Evolutionary conservation across 352 stramenopile species (phyloP), one percentile per base, ranked within the genome.

Genomic region (Phytophthora syringae): DNA sequence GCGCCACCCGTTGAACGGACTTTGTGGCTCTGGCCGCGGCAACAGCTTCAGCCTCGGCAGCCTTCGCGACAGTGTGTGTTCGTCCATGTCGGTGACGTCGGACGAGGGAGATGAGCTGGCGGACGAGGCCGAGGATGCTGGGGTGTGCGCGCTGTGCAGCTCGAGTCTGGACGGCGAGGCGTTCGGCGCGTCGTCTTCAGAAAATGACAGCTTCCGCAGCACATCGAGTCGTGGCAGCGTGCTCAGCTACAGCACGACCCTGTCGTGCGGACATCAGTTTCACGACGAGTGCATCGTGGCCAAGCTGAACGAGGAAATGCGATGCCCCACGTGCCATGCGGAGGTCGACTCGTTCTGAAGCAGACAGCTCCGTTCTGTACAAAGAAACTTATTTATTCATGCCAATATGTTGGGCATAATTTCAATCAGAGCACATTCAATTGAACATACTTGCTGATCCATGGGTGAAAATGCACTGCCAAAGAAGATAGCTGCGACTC

Each of bases 211-310:
- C 24, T 53, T 34, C 32, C 44, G 24, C 56, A 56, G 36, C 28
- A 52, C 59, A 3, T 60, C 52, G 22, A 64, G 52, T 18, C 37
- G 50, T 9, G 61, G 55, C 54, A 63, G 44, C 5, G 48, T 59
- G 22, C 52, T 66, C 40, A 68, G 52, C 56, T 82, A 77, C 58
- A 74, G 70, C 37, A 84, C 78, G 44, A 74, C 67, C 21, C 72
- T 88, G 10, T 34, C 62, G 20, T 88, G 79, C 36, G 79, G 77
- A 34, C 79, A 88, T 54, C 43, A 72, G 21, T 88, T 86, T 68
- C 79, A 88, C 64, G 76, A 88, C 44, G 79, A 88, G 63, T 88
- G 79, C 67, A 82, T 86, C 51, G 47, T 88, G 34, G 13, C 60
- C 34, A 74, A 76, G 60, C 70, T 88, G 30, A 88, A 88, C 67